These are phyloP conservation scores for Crithidia mellificae DNA, from an alignment of 208 protist species.

Conservation along the genomic window DNA sequence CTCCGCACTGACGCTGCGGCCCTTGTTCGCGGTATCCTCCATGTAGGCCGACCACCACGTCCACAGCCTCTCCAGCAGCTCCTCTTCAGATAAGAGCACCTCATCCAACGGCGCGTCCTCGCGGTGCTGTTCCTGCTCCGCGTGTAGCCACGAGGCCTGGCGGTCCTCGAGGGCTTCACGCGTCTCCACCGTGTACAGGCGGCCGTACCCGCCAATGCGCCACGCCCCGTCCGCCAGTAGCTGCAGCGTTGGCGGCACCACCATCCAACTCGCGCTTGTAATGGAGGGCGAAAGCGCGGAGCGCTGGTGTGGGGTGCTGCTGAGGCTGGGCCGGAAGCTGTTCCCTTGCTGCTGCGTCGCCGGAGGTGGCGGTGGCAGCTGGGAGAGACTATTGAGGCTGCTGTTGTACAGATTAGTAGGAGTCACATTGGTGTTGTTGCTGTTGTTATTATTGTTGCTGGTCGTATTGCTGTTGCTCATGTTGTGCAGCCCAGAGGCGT, in stretches of 20 bases:
- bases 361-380: neutral
- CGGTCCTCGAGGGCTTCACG: slow-evolving; percentile 27
- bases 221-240: slow-evolving; percentile 29
- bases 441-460: neutral
- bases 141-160: slow-evolving; percentile 16
- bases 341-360: neutral
- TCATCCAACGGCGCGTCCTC: slow-evolving; percentile 1
- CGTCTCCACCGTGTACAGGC: slow-evolving; percentile 24
- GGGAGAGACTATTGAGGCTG: neutral
- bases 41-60: slow-evolving; percentile 26
- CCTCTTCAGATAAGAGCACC: slow-evolving; percentile 11
- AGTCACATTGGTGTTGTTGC: too few relatives aligned
- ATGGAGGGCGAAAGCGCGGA: neutral
- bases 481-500: neutral
- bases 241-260: slow-evolving; percentile 26
- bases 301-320: slow-evolving; percentile 8
- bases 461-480: neutral
- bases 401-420: too few relatives aligned
- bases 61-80: slow-evolving; percentile 30
- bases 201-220: slow-evolving; percentile 28
- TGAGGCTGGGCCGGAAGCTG: neutral
- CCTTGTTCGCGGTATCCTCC: neutral
- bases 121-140: slow-evolving; percentile 19
- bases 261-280: slow-evolving; percentile 4
- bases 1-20: neutral